Percentiles rank a stretch among this genome's conserved stretches.
Conservation (phyloP, 1,284 basidiomycete species). For the Cryptococcus sp. region DNA sequence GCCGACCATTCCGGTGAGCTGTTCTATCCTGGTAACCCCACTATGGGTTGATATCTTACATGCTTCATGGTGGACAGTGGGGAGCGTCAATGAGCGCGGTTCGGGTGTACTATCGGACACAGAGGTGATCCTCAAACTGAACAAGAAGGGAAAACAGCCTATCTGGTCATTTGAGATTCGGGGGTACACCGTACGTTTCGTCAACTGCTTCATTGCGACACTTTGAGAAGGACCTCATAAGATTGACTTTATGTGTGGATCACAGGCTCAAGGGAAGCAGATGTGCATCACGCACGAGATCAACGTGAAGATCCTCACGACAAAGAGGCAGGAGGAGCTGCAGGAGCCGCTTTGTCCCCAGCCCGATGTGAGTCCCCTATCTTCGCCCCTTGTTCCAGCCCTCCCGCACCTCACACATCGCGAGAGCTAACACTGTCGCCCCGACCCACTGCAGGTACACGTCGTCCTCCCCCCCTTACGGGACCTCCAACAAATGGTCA, state of each 20-base stretch:
- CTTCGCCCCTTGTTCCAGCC: neutral
- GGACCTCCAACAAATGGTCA: slow-evolving; percentile 73
- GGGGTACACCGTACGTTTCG: slow-evolving; percentile 28
- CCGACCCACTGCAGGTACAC: slow-evolving; percentile 59
- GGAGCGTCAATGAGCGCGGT: neutral
- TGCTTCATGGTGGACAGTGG: neutral
- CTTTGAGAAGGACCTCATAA: neutral
- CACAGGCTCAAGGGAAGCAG: slow-evolving; percentile 27
- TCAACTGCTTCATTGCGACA: neutral
- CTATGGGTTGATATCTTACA: neutral
- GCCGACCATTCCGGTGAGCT: slow-evolving; percentile 44
- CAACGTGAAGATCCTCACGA: slow-evolving; percentile 62
- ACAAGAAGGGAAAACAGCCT: slow-evolving; percentile 37
- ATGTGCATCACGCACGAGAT: slow-evolving; percentile 50
- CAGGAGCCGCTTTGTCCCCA: slow-evolving; percentile 81
- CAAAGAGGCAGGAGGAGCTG: slow-evolving; percentile 66
- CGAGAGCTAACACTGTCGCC: neutral
- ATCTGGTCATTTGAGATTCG: slow-evolving; percentile 46
- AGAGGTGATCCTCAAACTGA: slow-evolving; percentile 72
- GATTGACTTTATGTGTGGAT: neutral
- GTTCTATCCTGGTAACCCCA: neutral
- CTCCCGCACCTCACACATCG: too few species aligned
- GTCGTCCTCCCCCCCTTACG: slow-evolving; percentile 73
- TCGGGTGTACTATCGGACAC: slow-evolving; percentile 47
- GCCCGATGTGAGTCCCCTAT: slow-evolving; percentile 63